Base-by-base conservation (phyloP, 768 basidiomycete species). In the Kwoniella pini region DNA sequence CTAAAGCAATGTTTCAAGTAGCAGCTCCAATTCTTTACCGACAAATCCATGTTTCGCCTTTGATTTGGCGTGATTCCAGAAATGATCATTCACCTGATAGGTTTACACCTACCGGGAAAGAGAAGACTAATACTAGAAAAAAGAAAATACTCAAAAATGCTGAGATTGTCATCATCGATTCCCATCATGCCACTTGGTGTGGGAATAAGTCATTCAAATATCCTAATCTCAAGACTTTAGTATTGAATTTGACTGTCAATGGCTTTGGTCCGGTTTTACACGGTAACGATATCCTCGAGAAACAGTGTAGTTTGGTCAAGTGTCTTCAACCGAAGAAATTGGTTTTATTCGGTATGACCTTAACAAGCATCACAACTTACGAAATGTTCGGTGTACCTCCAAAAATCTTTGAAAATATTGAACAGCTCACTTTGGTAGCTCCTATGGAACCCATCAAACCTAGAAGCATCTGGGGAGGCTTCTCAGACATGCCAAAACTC, bases 201-300 rank as follows among this genome's bases (percentile, higher is more conserved):
- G 42, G 42, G 10, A 30, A 55, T 11, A 55, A 55, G 27, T 30
- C 54, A 9, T 55, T 55, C 43, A 55, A 55, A 24, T 55, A 55
- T 44, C 54, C 53, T 12, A 42, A 54, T 3, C 53, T 54, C 39
- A 43, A 54, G 22, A 54, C 39, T n/a, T 28, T 54, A 15, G 53
- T 54, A 12, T 22, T 54, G 4, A 19, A 26, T n/a, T 40, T 54
- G 39, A 13, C 22, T 27, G n/a, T 43, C 17, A 43, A 44, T n/a
- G 42, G 42, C 4, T 24, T 45, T 4, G 54, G 54, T 15, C 13
- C 42, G 19, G 54, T 55, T 1, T 26, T 55, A 1, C 54, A 55
- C 13, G 1, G 36, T 1, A 17, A 10, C 19, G 54, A 55, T 24
- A 45, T 45, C 9, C 19, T 45, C 10, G 54, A 55, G 13, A 55